Conservation (phyloP, 1,284 basidiomycete species). For the Malassezia japonica region DNA sequence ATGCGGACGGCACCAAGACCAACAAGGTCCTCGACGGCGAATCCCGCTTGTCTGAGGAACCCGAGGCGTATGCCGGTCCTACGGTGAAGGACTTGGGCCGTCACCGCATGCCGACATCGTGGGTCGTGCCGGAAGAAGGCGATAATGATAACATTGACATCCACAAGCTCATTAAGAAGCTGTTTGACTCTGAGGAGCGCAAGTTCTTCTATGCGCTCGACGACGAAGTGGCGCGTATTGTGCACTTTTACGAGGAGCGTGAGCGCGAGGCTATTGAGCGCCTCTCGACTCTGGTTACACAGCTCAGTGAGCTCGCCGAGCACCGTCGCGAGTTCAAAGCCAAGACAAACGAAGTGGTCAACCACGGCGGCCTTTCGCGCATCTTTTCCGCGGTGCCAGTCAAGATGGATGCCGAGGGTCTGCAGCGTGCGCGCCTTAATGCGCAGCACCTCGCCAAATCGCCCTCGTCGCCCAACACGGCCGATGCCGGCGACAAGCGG, state of each 20-base stretch:
- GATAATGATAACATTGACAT: not conserved
- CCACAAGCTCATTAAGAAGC: not conserved
- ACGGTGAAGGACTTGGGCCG: too few relatives aligned
- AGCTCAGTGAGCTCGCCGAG: conserved; percentile 53
- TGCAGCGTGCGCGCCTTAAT: conserved; percentile 11
- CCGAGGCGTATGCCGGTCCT: not conserved
- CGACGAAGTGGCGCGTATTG: conserved; percentile 29
- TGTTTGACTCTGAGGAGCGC: conserved; percentile 63
- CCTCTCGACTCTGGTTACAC: conserved; percentile 57
- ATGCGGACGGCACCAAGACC: too few relatives aligned
- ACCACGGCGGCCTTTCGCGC: conserved; percentile 14
- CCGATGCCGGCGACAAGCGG: conserved; percentile 27
- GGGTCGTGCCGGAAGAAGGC: not conserved
- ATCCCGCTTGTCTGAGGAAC: not conserved
- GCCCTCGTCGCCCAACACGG: not conserved
- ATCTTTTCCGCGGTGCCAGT: conserved; percentile 18
- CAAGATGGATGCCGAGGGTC: not conserved
- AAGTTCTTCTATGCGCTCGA: conserved; percentile 50
- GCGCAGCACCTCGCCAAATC: not conserved
- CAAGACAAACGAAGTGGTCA: not conserved
- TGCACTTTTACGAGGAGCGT: conserved; percentile 62
- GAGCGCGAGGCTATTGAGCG: conserved; percentile 61
- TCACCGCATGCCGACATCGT: not conserved
- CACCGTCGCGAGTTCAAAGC: conserved; percentile 38
- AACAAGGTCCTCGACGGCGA: too few relatives aligned